These are phyloP conservation scores for Penicillium argentinense DNA, from an alignment of 495 filamentous ascomycete species.

Conservation along the genomic window DNA sequence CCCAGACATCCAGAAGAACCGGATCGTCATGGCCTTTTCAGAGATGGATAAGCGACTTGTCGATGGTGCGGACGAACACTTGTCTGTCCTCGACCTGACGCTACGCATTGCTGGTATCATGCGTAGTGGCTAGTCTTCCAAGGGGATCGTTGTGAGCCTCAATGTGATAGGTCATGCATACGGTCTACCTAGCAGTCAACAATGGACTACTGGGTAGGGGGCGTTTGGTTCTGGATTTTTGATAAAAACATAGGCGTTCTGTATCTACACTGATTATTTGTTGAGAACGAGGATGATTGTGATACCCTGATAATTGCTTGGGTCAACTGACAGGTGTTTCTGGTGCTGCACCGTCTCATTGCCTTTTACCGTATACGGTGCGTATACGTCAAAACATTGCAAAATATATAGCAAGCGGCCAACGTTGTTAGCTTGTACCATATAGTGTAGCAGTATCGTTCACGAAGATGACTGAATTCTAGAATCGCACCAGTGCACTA, in stretches of 20 bases:
- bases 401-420: no score
- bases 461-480: no score
- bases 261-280: conserved; percentile 14
- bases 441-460: no score
- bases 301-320: conserved; percentile 20
- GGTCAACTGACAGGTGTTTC: no score
- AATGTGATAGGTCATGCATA: conserved; percentile 3
- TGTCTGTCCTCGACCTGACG: conserved; percentile 82
- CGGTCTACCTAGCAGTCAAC: background rate
- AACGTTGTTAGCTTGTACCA: no score
- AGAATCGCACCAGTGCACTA: no score
- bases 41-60: conserved; percentile 91
- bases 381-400: no score
- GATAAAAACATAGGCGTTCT: conserved; percentile 19
- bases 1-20: conserved; percentile 81
- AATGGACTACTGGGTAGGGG: conserved; percentile 1
- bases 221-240: conserved; percentile 16
- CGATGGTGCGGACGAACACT: conserved; percentile 97
- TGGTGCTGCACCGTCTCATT: no score
- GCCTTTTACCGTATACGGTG: background rate
- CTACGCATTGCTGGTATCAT: conserved; percentile 79
- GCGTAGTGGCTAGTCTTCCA: conserved; percentile 32
- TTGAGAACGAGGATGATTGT: conserved; percentile 21
- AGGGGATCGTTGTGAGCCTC: no score
- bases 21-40: conserved; percentile 85